Base-by-base conservation (phyloP, 1,139 yeast genomes). In the Debaryomyces sp. region DNA sequence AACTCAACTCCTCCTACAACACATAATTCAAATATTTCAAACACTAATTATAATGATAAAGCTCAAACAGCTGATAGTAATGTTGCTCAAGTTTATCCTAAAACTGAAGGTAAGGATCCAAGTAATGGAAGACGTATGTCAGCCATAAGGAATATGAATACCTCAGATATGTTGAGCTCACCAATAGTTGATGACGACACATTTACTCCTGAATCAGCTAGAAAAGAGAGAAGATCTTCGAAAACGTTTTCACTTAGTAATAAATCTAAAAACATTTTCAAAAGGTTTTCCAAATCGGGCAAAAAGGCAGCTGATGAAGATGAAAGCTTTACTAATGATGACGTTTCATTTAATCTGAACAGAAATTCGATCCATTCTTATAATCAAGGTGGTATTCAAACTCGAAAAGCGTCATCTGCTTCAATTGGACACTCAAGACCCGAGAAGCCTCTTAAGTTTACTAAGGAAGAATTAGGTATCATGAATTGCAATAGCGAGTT, bases 391-490 rank as follows among this genome's bases (percentile, higher is more conserved):
- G 22, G 35, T 18, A 41, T 30, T 8, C 43, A 43, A 44, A 21
- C 26, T 46, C 27, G 22, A 33, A 46, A 27, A 22, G 23, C 40
- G 34, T 39, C 45, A 34, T n/a, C 51, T 35, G 22, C 35, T 47
- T 13, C 57, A 52, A 27, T 33, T 9, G 36, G 35, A 7, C 47
- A 29, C 21, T 43, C 30, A 37, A 42, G 45, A 24, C 50, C 50
- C 13, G 47, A 40, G 5, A 49, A 50, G 27, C 55, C 57, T 3
- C 59, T 66, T 35, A 55, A 60, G 12, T 77, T 85, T 48, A 73
- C 83, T 3, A 77, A 82, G 42, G 87, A 82, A 33, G 90, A 87
- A 54, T 63, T 85, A 53, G 84, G 85, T 2, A 70, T 86, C 4
- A 73, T 87, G 72, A 79, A 74, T 36, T 81, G 86, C 46, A 85